Base-by-base conservation (phyloP, 2,329 filamentous ascomycete species). In the Calonectria fujianensis region DNA sequence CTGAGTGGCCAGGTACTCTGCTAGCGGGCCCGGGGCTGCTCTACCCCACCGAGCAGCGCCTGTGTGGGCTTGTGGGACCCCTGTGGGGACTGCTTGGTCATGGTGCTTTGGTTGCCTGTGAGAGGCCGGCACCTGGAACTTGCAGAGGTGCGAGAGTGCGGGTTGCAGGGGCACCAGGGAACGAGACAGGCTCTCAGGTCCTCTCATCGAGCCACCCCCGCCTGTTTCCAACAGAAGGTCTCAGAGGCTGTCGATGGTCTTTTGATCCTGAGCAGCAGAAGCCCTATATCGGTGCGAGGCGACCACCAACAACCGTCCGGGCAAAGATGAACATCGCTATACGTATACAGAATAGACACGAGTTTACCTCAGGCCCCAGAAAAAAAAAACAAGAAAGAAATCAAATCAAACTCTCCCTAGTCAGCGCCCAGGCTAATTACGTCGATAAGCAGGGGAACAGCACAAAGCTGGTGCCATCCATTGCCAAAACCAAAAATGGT, bases 61-160 rank as follows among this genome's bases (percentile, higher is more conserved):
- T 69, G 24, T 70, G 78, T 76, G 78, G 76, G 73, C 70, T 41
- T 32, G 37, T 72, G 76, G 79, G 77, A 72, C 65, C 54, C 8
- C 72, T 48, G 78, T 76, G 77, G 77, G 24, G 69, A 70, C 50
- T 24, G 35, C 68, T 80, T 80, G 72, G 80, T 81, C 79, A 81
- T 80, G 68, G 54, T 35, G 65, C 77, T 79, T 80, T 73, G 59
- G 71, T 72, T 48, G 27, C 48, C 20, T 75, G 51, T 80, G 66
- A 81, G 78, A 81, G 80, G 80, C 51, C 50, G 50, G 39, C 18
- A 32, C 29, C 51, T 32, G 59, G 24, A 32, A 37, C 48, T 68
- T 68, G 65, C 5, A 54, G 64, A 54, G 61, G 24, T n/a, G 50
- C 27, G 29, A 63, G 45, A 39, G 54, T 51, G n/a, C 48, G 54